Evolutionary conservation across 139 green algal genomes (phyloP), one percentile per base, ranked within the genome.

Genomic region (Micractinium conductrix): DNA sequence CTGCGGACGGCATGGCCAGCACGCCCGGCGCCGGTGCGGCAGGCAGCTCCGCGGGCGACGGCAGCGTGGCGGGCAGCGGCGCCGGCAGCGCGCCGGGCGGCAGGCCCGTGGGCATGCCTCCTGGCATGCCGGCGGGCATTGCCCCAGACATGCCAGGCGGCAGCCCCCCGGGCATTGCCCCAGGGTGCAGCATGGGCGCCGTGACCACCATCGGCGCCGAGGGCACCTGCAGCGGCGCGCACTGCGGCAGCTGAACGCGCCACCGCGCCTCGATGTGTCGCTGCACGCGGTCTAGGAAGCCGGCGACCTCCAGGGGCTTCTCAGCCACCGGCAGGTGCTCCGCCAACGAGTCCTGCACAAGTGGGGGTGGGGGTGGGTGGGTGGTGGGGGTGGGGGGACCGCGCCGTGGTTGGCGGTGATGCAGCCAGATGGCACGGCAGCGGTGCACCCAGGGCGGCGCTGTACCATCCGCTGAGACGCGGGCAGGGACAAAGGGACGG

Each of bases 271-370:
- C 43, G 21, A 89, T 75, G 28, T 80, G 72, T 37, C 26, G 40
- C 62, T 74, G 60, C 37, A 89, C 37, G 8, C 67, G 78, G 40
- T 83, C 68, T 7, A 85, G 38, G 70, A 86, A 89, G 35, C 69
- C 48, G 1, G 38, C 44, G 9, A 85, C 67, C 35, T 74, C 79
- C 21, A 37, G 68, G 17, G 76, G 72, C 21, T 85, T 69, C 48
- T 85, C 30, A 7, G 69, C 72, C 22, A 35, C 26, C 22, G 89
- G 85, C 60, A 92, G 71, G 75, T 92, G 88, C 22, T 44, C 53
- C 19, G 53, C 58, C 69, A 93, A 74, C 0, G 86, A 85, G 35
- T 70, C 75, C 74, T 80, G 74, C 48, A 74, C 1, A 22, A n/a
- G 5, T 0, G 65, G 33, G 16, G 33, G 53, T 22, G 26, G 53